Conservation (phyloP, 176 grass and related monocot genomes). For the Zizania latifolia region DNA sequence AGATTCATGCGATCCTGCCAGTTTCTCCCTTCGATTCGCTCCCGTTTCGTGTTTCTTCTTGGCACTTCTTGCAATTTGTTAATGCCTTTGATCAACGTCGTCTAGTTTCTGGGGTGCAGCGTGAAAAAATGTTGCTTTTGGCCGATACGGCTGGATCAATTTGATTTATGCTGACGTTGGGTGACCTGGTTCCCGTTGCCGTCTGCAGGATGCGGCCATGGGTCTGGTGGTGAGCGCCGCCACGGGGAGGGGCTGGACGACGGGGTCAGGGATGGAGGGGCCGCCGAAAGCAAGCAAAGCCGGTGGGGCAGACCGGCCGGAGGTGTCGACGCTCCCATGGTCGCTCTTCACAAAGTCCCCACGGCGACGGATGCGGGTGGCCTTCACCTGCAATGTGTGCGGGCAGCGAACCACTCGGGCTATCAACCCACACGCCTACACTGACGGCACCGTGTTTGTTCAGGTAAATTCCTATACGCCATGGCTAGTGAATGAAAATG, state of each 20-base stretch:
- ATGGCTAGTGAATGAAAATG: background rate
- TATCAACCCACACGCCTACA: slow-evolving; percentile 98
- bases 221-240: slow-evolving; percentile 73
- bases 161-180: background rate
- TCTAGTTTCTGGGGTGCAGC: background rate
- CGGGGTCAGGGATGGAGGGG: slow-evolving; percentile 93
- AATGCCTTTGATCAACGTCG: background rate
- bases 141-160: background rate
- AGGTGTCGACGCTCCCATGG: slow-evolving; percentile 77
- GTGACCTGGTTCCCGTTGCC: background rate
- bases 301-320: slow-evolving; percentile 20
- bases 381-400: slow-evolving; percentile 97
- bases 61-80: background rate
- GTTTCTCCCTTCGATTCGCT: background rate
- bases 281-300: slow-evolving; percentile 46
- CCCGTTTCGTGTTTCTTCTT: background rate
- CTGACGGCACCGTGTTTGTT: slow-evolving; percentile 86
- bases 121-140: background rate
- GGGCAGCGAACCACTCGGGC: slow-evolving; percentile 83
- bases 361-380: slow-evolving; percentile 73
- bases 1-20: background rate
- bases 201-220: slow-evolving; percentile 77
- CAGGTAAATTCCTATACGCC: slow-evolving; percentile 39
- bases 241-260: slow-evolving; percentile 89
- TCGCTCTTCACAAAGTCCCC: slow-evolving; percentile 93